A percentile compares a stretch with the other conserved stretches of the same genome.
These are phyloP conservation scores for Fusarium domesticum DNA, from an alignment of 2,329 filamentous ascomycete genomes.

Conservation along the genomic window DNA sequence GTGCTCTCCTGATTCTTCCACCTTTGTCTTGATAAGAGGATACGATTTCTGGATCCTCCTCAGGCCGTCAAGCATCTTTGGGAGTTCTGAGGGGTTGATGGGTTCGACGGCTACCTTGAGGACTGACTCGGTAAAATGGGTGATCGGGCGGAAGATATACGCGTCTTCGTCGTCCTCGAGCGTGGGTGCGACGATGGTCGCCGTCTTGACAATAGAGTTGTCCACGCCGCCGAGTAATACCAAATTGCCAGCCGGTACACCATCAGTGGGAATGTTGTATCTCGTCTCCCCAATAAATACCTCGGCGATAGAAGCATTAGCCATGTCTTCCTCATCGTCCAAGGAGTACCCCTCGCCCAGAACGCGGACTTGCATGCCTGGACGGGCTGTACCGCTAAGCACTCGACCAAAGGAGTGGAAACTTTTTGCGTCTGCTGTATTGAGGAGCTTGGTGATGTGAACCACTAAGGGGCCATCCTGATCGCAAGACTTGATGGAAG, in stretches of 20 bases:
- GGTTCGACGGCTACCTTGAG: conserved; percentile 98
- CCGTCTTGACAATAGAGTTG: conserved; percentile 97
- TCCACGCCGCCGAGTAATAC: conserved; percentile 90
- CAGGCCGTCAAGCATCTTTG: conserved; percentile 97
- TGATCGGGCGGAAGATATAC: conserved; percentile 90
- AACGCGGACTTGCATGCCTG: conserved; percentile 80
- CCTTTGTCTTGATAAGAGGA: conserved; percentile 90
- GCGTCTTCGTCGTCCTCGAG: conserved; percentile 86
- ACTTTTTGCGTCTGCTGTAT: conserved; percentile 80
- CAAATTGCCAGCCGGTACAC: conserved; percentile 90
- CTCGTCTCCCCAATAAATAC: conserved; percentile 89
- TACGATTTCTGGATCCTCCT: conserved; percentile 98
- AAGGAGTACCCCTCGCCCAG: conserved; percentile 93
- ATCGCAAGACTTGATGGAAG: conserved; percentile 77
- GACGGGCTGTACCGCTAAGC: conserved; percentile 83
- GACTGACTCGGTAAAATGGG: conserved; percentile 95
- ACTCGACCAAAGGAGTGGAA: conserved; percentile 91
- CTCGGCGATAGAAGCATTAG: conserved; percentile 74
- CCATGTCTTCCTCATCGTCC: conserved; percentile 98
- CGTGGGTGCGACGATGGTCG: conserved; percentile 78
- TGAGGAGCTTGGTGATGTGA: conserved; percentile 91
- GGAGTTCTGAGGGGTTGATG: conserved; percentile 94
- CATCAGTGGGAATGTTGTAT: conserved; percentile 89
- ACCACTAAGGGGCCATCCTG: conserved; percentile 89
- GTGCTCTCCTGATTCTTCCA: conserved; percentile 96